Percentiles rank a stretch among this genome's conserved stretches.
These are phyloP conservation scores for Cladosporium sphaerospermum DNA, from an alignment of 2,329 filamentous ascomycete species.

Conservation along the genomic window DNA sequence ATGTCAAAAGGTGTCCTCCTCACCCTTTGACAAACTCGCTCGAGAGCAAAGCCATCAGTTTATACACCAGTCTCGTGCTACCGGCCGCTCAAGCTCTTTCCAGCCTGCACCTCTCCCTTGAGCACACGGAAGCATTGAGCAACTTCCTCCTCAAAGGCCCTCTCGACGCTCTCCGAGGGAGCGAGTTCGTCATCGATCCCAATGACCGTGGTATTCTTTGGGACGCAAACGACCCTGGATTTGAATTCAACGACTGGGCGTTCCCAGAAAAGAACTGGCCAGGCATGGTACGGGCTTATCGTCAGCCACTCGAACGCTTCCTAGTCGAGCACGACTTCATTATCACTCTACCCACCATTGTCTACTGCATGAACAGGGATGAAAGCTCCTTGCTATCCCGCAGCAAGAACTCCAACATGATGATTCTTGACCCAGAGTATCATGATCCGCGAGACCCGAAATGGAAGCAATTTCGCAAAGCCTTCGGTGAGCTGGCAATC, in stretches of 20 bases:
- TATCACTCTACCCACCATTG: constrained; percentile 10
- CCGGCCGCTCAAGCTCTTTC: constrained; percentile 1
- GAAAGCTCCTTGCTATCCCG: constrained; percentile 1
- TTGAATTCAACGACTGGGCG: constrained; percentile 13
- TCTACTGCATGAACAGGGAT: constrained; percentile 13
- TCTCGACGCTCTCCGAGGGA: constrained; percentile 4
- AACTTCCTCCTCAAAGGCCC: constrained; percentile 8
- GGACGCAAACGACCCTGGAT: constrained; percentile 6
- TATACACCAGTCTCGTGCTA: constrained; percentile 5
- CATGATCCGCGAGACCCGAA: constrained; percentile 3
- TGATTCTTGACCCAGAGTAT: constrained; percentile 11
- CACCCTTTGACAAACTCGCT: constrained; percentile 9
- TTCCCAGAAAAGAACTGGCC: constrained; percentile 11
- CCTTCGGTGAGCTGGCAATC: constrained; percentile 9
- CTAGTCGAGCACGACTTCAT: constrained; percentile 2
- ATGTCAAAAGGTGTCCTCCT: neutral
- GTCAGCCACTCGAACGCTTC: constrained; percentile 3
- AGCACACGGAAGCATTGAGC: constrained; percentile 2
- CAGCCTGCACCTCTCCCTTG: neutral
- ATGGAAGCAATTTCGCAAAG: constrained; percentile 10
- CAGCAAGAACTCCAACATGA: constrained; percentile 9
- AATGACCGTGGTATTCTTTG: constrained; percentile 12
- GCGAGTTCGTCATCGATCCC: constrained; percentile 9
- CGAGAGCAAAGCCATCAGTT: constrained; percentile 9
- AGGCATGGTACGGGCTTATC: constrained; percentile 6